These are phyloP conservation scores for Platismatia glauca DNA, from an alignment of 495 filamentous ascomycete species.

Conservation along the genomic window DNA sequence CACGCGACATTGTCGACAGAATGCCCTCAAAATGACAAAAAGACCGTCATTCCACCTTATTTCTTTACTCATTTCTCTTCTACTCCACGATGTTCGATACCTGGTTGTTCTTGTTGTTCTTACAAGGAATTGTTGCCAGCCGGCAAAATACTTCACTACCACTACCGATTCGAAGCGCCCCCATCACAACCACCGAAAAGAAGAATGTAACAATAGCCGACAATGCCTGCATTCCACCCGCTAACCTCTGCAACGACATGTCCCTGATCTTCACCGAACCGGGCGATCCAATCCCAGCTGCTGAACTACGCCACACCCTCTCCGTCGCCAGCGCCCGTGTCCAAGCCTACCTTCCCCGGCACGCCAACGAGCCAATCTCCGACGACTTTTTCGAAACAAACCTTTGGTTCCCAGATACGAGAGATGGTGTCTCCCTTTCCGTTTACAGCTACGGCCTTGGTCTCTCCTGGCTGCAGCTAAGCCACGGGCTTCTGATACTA, in stretches of 20 bases:
- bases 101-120: not conserved
- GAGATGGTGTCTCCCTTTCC: not conserved
- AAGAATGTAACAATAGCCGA: not conserved
- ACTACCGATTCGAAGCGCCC: not conserved
- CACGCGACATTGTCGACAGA: not conserved
- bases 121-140: not conserved
- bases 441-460: not conserved
- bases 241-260: not conserved
- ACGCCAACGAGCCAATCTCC: not conserved
- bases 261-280: not conserved
- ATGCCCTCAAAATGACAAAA: not conserved
- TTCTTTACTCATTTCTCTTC: not conserved
- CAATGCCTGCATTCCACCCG: not conserved
- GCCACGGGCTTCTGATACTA: not conserved
- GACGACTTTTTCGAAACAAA: not conserved
- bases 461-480: not conserved
- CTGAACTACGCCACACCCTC: not conserved
- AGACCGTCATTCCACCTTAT: not conserved
- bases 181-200: not conserved
- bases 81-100: not conserved
- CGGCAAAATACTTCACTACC: not conserved
- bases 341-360: not conserved
- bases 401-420: not conserved
- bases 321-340: not conserved
- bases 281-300: not conserved